A percentile compares a stretch with the other conserved stretches of the same genome.
phyloP scores from a whole-genome alignment of 345 rosid species.

The Melaleuca quinquenervia region DNA sequence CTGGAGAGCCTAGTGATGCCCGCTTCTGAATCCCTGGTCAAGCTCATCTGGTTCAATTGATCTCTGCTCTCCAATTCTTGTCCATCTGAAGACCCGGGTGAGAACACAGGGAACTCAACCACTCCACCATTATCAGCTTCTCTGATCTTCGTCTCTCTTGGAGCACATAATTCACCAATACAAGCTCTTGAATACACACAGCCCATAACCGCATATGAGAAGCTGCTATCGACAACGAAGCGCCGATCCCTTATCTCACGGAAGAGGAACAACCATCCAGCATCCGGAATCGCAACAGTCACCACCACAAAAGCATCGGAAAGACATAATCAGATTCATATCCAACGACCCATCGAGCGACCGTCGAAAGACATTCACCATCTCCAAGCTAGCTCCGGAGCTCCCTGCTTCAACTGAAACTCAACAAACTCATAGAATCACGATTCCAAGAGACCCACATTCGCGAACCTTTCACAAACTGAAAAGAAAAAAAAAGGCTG shows the following conservation, averaged over 20 bases:
- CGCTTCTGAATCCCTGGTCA: slow-evolving; percentile 37
- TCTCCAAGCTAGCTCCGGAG: neutral
- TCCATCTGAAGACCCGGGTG: slow-evolving; percentile 30
- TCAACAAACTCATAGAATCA: neutral
- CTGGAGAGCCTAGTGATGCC: slow-evolving; percentile 79
- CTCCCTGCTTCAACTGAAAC: neutral
- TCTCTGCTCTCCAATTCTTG: slow-evolving; percentile 39
- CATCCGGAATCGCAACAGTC: neutral
- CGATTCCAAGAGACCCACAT: neutral
- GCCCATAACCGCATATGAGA: slow-evolving; percentile 38
- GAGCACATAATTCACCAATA: slow-evolving; percentile 79
- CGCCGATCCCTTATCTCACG: neutral
- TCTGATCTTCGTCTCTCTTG: slow-evolving; percentile 42
- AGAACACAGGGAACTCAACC: slow-evolving; percentile 42
- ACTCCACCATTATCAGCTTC: slow-evolving; percentile 7
- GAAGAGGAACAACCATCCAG: neutral
- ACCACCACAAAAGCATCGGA: neutral
- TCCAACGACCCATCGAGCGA: neutral
- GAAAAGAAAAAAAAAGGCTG: too few species aligned
- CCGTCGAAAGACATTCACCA: neutral
- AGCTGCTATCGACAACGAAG: neutral
- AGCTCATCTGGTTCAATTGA: slow-evolving; percentile 31
- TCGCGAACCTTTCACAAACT: neutral
- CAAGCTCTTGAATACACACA: slow-evolving; percentile 92
- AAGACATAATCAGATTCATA: neutral